These are phyloP conservation scores for Asterionellopsis glacialis DNA, from an alignment of 108 stramenopile species.

Conservation along the genomic window DNA sequence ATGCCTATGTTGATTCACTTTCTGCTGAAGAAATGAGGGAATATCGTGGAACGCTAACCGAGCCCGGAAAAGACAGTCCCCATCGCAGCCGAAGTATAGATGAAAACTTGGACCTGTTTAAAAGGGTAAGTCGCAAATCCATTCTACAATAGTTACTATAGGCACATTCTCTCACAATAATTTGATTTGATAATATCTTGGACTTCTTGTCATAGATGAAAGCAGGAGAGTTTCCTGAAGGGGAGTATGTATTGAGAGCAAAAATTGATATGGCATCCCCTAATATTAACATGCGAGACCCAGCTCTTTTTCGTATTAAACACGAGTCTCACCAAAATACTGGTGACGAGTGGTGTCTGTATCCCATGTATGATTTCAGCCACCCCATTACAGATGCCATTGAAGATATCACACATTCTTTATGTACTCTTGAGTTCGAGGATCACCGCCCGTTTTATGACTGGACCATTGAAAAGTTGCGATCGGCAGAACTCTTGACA, in stretches of 20 bases:
- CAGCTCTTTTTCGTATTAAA: conserved; percentile 88
- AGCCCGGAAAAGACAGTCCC: conserved; percentile 82
- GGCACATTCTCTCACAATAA: background rate
- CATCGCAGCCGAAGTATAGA: conserved; percentile 53
- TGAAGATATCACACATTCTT: conserved; percentile 86
- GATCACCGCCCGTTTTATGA: conserved; percentile 92
- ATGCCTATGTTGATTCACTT: conserved; percentile 85
- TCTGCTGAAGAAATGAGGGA: conserved; percentile 86
- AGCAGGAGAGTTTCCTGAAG: conserved; percentile 59
- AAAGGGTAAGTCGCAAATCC: conserved; percentile 36
- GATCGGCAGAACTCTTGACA: conserved; percentile 54
- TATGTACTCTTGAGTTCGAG: conserved; percentile 92
- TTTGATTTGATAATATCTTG: background rate
- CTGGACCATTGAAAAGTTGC: conserved; percentile 81
- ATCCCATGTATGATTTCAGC: conserved; percentile 93
- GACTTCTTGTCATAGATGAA: conserved; percentile 47
- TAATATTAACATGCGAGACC: conserved; percentile 91
- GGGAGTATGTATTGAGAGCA: conserved; percentile 75
- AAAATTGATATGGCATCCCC: conserved; percentile 93
- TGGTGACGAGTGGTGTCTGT: conserved; percentile 88
- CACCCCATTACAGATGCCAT: conserved; percentile 90
- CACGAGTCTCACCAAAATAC: conserved; percentile 85
- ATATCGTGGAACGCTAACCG: conserved; percentile 80
- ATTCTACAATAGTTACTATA: background rate
- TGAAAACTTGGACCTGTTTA: conserved; percentile 79